Base-by-base conservation (phyloP, 768 basidiomycete species). In the Cantharellus cinnabarinus region DNA sequence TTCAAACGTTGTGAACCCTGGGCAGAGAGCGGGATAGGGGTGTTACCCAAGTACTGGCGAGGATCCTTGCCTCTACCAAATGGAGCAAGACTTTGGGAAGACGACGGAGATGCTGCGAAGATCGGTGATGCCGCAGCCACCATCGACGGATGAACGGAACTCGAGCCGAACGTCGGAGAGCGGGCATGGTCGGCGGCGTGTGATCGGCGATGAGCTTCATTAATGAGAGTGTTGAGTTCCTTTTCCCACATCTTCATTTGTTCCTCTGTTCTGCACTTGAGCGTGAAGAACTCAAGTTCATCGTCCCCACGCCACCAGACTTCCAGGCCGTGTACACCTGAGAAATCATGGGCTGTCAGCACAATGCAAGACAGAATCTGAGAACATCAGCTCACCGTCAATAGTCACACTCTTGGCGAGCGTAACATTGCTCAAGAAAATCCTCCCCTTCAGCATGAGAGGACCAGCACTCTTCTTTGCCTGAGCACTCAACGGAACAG, bases 241-340 rank as follows among this genome's bases (percentile, higher is more conserved):
- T 79, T 75, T 67, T 95, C 88, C 95, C 95, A 99, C 66, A 89
- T 85, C 52, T 79, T 78, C 68, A 95, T 79, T 65, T 90, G 88
- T 65, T 97, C 95, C 67, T 97, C 89, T 5, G 82, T 81, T 51
- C 87, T 80, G 69, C 94, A 95, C 59, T 89, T 86, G 57, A 99
- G 77, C 37, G 91, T 89, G 71, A 99, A 98, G 66, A 79, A 90
- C 66, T 98, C 95, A 48, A 89, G 73, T 65, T 88, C 86, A 64
- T 90, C 85, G 65, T 95, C 93, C 3, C 89, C 89, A 66, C 85
- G 82, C 91, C 91, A 97, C 78, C 83, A 90, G 3, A 95, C 86
- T 42, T 87, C 82, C 41, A 97, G 79, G 4, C 88, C 82, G 67
- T 88, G 80, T 75, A 34, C 79, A 77, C 67, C 74, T 39, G 37